Base-by-base conservation (phyloP, 257 asterid genomes). In the Scutellaria minor region DNA sequence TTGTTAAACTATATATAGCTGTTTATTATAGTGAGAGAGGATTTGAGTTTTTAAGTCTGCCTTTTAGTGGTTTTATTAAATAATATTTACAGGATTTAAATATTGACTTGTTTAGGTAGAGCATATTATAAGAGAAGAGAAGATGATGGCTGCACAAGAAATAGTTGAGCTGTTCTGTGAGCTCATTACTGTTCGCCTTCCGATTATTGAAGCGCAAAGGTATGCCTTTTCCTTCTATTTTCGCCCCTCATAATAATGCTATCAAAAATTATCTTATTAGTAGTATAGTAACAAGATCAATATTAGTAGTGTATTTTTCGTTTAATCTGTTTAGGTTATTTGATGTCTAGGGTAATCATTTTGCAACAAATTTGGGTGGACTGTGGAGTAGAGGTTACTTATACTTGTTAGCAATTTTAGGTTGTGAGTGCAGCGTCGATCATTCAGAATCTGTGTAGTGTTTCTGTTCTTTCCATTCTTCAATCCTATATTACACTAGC, bases 81-180 rank as follows among this genome's bases (percentile, higher is more conserved):
- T 14, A 15, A 44, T 74, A 55, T 47, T 31, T 39, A 41, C 44
- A 12, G 42, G 48, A 35, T 40, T 60, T 9, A 68, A 9, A 6
- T 24, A 0, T 70, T 50, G 14, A 45, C 18, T 69, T 71, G 67
- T 68, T 63, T 80, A 94, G 99, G 98, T 94, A 2, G 99, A 94
- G 86, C 96, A 91, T 78, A 90, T 95, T 22, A 80, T 95, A 61
- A 79, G 98, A 81, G 98, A 95, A 76, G 98, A 95, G 94, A 95
- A 90, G 80, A 95, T 87, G 98, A 86, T 84, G 89, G 96, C 94
- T 18, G 97, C 99, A 7, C 99, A 95, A 84, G 99, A 92, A 84
- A 90, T 95, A 42, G 73, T 92, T 82, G 99, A 95, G 87, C 88
- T 90, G 44, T 90, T 88, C 72, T 85, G 87, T 14, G 98, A 95